A percentile compares a stretch with the other conserved stretches of the same genome.
These are phyloP conservation scores for Chrysanthemum seticuspe DNA, from an alignment of 129 eudicot species.

Conservation along the genomic window DNA sequence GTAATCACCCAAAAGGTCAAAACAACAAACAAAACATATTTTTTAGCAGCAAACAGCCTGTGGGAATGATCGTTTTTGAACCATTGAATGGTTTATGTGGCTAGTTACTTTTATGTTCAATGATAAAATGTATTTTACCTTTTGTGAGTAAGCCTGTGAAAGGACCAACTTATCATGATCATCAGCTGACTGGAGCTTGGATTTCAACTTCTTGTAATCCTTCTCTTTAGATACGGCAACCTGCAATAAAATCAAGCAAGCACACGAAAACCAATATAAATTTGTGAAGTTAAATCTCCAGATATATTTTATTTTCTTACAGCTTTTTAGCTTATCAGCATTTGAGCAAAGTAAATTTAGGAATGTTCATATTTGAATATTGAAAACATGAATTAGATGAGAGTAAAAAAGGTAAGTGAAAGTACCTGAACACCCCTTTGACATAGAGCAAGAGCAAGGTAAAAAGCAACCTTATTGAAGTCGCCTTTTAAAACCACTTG, in stretches of 20 bases:
- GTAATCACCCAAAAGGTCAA: neutral
- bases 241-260: conserved; percentile 21
- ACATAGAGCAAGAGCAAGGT: conserved; percentile 62
- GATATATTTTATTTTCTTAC: too few species aligned
- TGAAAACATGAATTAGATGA: neutral
- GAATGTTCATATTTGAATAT: too few species aligned
- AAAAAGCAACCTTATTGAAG: conserved; percentile 53
- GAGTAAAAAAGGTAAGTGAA: neutral
- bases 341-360: too few species aligned
- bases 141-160: conserved; percentile 26
- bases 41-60: conserved; percentile 4
- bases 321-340: too few species aligned
- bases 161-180: conserved; percentile 40
- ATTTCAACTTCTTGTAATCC: conserved; percentile 47
- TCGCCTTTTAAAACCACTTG: conserved; percentile 60
- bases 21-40: neutral
- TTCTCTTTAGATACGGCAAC: conserved; percentile 41
- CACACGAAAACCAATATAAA: too few species aligned
- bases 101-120: neutral
- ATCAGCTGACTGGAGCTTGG: conserved; percentile 29
- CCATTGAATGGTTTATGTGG: too few species aligned
- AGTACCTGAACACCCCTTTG: conserved; percentile 65
- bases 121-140: conserved; percentile 30
- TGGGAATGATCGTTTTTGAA: neutral
- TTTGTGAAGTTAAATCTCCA: too few species aligned